These are phyloP conservation scores for Podila verticillata DNA, from an alignment of 192 early-diverging fungal species.

Conservation along the genomic window DNA sequence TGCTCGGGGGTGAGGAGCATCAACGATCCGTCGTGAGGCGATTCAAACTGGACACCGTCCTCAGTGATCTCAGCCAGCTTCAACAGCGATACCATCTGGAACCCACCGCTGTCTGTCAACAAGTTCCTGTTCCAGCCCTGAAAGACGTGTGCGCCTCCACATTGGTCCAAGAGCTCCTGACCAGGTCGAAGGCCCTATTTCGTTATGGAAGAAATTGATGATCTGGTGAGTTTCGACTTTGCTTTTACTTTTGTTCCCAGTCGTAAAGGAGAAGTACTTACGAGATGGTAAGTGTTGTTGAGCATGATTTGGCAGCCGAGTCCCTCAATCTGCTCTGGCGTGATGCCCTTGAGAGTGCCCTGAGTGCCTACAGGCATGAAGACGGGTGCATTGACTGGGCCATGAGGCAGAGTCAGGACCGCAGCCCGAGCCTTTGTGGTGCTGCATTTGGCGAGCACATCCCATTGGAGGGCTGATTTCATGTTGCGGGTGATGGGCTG, in stretches of 20 bases:
- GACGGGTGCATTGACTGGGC: conserved; percentile 81
- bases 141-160: conserved; percentile 82
- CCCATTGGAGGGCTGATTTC: conserved; percentile 79
- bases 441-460: conserved; percentile 79
- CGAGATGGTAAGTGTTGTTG: conserved; percentile 89
- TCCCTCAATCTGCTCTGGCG: conserved; percentile 75
- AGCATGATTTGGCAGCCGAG: conserved; percentile 87
- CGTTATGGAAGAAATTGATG: background rate
- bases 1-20: conserved; percentile 90
- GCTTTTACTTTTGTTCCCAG: background rate
- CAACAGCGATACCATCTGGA: conserved; percentile 91
- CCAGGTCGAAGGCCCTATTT: conserved; percentile 71
- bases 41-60: conserved; percentile 86
- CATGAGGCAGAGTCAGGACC: conserved; percentile 82
- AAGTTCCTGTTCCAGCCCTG: conserved; percentile 84
- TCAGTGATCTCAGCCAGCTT: conserved; percentile 87
- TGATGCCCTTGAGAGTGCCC: conserved; percentile 86
- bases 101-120: conserved; percentile 86
- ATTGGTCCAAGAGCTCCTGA: conserved; percentile 75
- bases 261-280: conserved; percentile 20
- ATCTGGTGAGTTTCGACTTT: background rate
- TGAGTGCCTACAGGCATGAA: conserved; percentile 93
- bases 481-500: conserved; percentile 46
- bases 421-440: conserved; percentile 83
- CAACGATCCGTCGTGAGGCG: conserved; percentile 81